phyloP scores from a whole-genome alignment of 23 red algal species.

The Gracilaria gracilis region DNA sequence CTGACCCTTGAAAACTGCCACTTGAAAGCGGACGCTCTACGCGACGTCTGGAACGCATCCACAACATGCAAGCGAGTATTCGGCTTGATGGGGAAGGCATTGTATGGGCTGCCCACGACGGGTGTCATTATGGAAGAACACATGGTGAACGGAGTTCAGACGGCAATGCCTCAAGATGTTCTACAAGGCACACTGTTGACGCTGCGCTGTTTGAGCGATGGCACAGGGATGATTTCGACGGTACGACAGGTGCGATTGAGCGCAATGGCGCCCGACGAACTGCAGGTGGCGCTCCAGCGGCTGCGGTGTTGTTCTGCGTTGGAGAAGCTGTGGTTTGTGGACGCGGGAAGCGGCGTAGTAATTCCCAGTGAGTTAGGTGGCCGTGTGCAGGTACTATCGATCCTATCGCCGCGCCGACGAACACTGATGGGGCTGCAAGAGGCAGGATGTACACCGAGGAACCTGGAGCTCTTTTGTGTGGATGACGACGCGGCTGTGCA shows the following conservation, averaged over 20 bases:
- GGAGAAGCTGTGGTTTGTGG: conserved; percentile 1
- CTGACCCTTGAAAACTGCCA: background rate
- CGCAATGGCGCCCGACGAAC: background rate
- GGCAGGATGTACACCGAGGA: background rate
- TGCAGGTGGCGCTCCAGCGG: background rate
- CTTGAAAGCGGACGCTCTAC: background rate
- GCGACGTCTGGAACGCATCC: background rate
- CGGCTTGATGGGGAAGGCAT: background rate
- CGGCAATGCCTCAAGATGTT: background rate
- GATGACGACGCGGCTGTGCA: background rate
- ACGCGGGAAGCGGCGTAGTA: background rate
- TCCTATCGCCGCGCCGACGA: background rate
- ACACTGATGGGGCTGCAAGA: background rate
- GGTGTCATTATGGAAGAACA: background rate
- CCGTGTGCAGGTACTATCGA: background rate
- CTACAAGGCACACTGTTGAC: background rate
- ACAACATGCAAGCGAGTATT: background rate
- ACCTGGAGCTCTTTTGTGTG: background rate
- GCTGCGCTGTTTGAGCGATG: background rate
- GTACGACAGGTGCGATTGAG: background rate
- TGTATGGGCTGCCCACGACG: background rate
- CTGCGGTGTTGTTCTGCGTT: background rate
- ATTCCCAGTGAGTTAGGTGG: background rate
- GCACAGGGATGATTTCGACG: background rate
- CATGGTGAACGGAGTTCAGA: background rate